Evolutionary conservation across 1,284 basidiomycete species (phyloP), one percentile per base, ranked within the genome.

Genomic region (Ustilago crameri): DNA sequence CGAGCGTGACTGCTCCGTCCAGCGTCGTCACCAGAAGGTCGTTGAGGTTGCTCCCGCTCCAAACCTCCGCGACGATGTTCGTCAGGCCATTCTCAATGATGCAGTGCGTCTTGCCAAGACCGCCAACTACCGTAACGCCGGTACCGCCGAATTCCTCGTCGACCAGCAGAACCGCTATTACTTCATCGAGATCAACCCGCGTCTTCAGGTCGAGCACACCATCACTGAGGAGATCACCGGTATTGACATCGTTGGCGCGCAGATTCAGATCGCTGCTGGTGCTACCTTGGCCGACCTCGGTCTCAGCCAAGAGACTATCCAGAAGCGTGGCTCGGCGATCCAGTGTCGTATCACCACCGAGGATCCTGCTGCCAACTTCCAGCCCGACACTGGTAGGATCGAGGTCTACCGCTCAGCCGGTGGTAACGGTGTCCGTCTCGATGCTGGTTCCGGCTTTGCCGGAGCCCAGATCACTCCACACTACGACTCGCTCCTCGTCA

Each of bases 261-360:
- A 99, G 85, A 89, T 98, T 51, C 95, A 98, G 85, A 88, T 99
- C 72, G 93, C 96, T 37, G 95, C 93, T 47, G 96, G 96, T 62
- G 95, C 95, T 22, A 93, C 95, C 51, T 89, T 98, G 48, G 90
- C 92, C 30, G 94, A 98, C 84, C 91, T 98, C 67, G 96, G 95
- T 60, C 87, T 99, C 51, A 93, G 91, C n/a, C 96, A 98, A 85
- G 93, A 97, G 49, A 92, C 93, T 51, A 93, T 99, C 84, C 91
- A 91, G 74, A 93, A 93, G 85, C 91, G 96, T 64, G 96, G 96
- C 38, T 97, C 93, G 82, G 95, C 96, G 12, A 98, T 99, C 74
- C 96, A 99, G 84, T 97, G 93, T 85, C 94, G 96, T 87, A 89
- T 99, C 85, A 98, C 96, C 42, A 98, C 96, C n/a, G 96, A 99